phyloP scores from a whole-genome alignment of 768 basidiomycete species.

The Crassisporium funariophilum region DNA sequence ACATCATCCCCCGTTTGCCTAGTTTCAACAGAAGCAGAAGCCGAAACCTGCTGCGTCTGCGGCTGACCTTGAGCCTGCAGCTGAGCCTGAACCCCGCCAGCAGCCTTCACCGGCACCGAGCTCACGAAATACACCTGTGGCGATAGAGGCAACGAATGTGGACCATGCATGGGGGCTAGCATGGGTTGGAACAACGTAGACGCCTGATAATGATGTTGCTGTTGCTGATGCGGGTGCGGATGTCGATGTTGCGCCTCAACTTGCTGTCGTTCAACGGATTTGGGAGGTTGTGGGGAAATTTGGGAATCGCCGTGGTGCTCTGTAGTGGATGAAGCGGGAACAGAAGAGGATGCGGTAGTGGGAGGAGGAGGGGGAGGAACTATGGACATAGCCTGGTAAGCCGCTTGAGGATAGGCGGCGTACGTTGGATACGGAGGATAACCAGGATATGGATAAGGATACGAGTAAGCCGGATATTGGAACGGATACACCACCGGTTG shows the following conservation, averaged over 20 bases:
- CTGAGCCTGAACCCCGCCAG: background rate
- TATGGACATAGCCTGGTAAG: no score
- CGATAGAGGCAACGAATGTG: background rate
- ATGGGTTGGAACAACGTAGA: background rate
- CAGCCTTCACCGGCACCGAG: conserved; percentile 5
- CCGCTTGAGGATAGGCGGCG: conserved; percentile 8
- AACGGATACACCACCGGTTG: conserved; percentile 34
- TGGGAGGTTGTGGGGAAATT: background rate
- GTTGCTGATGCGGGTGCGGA: background rate
- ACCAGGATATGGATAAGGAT: conserved; percentile 32
- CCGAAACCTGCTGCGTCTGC: background rate
- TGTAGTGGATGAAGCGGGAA: background rate
- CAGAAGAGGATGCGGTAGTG: background rate
- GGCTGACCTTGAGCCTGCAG: background rate
- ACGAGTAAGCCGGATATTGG: conserved; percentile 26
- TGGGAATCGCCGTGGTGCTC: no score
- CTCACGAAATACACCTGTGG: background rate
- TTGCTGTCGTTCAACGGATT: background rate
- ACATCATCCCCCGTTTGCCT: background rate
- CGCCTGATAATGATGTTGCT: background rate
- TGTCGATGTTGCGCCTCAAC: background rate
- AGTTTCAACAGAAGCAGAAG: background rate
- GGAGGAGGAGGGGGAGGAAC: background rate
- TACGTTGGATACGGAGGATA: conserved; percentile 28
- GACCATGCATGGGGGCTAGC: background rate